Evolutionary conservation across 2,329 filamentous ascomycete species (phyloP), one percentile per base, ranked within the genome.

Genomic region (Trichoderma aggressivum): DNA sequence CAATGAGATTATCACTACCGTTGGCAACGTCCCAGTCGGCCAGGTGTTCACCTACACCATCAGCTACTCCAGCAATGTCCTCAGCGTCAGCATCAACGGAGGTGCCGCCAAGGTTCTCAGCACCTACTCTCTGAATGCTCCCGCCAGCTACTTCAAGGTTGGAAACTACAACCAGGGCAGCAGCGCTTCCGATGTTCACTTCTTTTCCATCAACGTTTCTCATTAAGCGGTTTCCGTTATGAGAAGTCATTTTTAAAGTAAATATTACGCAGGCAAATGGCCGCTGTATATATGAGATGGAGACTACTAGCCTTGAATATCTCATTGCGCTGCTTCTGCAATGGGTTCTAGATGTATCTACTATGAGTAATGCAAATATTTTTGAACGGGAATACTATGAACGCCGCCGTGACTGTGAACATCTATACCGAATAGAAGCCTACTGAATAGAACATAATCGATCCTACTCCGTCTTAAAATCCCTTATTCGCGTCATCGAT

Each of bases 131-230:
- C 74, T 80, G 26, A 71, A 77, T 64, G 74, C 73, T 3, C 80
- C 80, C 2, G 53, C 73, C 28, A 80, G 79, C 73, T 82, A 82
- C 72, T 82, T 81, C 76, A 82, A 82, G 75, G 78, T 75, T n/a
- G 79, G 80, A 28, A 80, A 81, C 69, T 82, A 82, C 68, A 81
- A 81, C 71, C 79, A 82, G 73, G 78, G 78, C 8, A 73, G 75
- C 21, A 71, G 66, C 36, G 60, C 74, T 6, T 77, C 77, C 0
- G 77, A 79, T 56, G 75, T 79, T 18, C 74, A 74, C 60, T 74
- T 77, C 58, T 76, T 71, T 50, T 24, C 71, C n/a, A 75, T 77
- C 36, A 67, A 47, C 4, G 73, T 75, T n/a, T 53, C 60, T 24
- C 70, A 71, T 26, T 90, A 70, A 53, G 10, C 12, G 12, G 26